Conservation (phyloP, 495 filamentous ascomycete genomes). For the Aspergillus ellipticus region DNA sequence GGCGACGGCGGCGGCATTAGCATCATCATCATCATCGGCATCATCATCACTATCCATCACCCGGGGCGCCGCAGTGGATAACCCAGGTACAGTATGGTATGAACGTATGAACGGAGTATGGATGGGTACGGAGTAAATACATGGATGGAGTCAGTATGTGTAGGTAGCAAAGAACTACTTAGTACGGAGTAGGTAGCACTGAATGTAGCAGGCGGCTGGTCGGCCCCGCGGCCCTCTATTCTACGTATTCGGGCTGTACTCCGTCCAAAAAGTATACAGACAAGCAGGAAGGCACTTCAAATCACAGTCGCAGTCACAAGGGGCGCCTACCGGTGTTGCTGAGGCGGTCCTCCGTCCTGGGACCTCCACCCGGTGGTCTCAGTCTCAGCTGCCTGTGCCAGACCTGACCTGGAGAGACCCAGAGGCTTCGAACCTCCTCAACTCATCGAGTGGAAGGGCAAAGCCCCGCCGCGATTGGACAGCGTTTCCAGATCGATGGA, state of each 20-base stretch:
- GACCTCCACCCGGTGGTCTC: background rate
- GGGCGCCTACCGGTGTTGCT: background rate
- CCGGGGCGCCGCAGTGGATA: background rate
- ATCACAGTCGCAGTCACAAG: background rate
- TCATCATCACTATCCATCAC: no score
- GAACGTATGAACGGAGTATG: background rate
- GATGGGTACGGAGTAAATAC: no score
- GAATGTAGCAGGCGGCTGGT: background rate
- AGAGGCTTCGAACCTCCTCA: no score
- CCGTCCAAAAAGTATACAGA: background rate
- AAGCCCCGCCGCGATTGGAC: constrained; percentile 11
- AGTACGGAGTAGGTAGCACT: background rate
- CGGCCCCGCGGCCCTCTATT: constrained; percentile 1
- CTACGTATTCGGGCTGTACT: background rate
- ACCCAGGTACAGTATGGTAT: background rate
- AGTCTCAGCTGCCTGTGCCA: background rate
- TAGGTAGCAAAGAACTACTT: no score
- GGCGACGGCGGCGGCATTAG: no score
- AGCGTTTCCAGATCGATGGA: constrained; percentile 3
- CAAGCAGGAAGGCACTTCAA: background rate
- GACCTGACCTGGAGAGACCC: no score
- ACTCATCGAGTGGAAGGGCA: background rate
- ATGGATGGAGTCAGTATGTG: background rate
- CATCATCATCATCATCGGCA: no score
- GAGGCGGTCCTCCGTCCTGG: no score